phyloP scores from a whole-genome alignment of 1,139 yeast species.

The Pneumocystis murina region DNA sequence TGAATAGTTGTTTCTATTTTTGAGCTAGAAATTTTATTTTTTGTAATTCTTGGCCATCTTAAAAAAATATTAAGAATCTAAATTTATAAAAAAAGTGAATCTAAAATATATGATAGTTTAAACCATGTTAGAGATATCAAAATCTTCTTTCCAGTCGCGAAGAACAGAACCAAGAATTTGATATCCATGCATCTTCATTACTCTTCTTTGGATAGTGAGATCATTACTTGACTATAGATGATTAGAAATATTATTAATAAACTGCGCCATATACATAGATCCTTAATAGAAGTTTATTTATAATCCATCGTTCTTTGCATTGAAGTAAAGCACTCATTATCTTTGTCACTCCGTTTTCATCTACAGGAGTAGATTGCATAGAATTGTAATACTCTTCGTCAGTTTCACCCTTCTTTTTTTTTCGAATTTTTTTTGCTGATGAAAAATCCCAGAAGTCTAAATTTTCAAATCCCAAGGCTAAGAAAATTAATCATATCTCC shows the following conservation, averaged over 20 bases:
- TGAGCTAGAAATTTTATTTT: slow-evolving; percentile 66
- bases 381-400: slow-evolving; percentile 49
- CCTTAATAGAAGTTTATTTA: slow-evolving; percentile 52
- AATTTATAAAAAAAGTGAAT: neutral
- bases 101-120: slow-evolving; percentile 19
- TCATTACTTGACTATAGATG: slow-evolving; percentile 30
- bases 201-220: slow-evolving; percentile 38
- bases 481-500: neutral
- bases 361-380: slow-evolving; percentile 40
- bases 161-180: slow-evolving; percentile 55
- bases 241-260: neutral
- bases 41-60: slow-evolving; percentile 68
- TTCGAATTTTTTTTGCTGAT: slow-evolving; percentile 30
- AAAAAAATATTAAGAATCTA: slow-evolving; percentile 36
- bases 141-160: slow-evolving; percentile 28
- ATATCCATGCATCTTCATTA: slow-evolving; percentile 76
- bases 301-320: slow-evolving; percentile 53
- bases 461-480: slow-evolving; percentile 63
- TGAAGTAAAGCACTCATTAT: slow-evolving; percentile 75
- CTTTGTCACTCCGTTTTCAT: slow-evolving; percentile 43
- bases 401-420: slow-evolving; percentile 29
- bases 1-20: slow-evolving; percentile 54
- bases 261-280: slow-evolving; percentile 26
- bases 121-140: slow-evolving; percentile 27
- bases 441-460: slow-evolving; percentile 26